Conservation (phyloP, 495 filamentous ascomycete genomes). For the Neurospora sp. region DNA sequence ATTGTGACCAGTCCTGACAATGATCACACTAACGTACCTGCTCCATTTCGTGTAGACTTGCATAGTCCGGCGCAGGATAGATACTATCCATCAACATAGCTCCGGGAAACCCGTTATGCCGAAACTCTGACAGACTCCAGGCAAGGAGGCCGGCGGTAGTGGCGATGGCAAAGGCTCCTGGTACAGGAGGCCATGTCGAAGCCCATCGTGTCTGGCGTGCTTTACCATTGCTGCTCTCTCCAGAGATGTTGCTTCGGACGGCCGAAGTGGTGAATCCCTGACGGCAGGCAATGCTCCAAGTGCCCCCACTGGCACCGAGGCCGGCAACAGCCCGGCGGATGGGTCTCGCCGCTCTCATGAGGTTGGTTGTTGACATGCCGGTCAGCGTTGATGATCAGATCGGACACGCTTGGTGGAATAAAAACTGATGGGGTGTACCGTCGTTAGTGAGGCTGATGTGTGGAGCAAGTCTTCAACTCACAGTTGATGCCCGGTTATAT, state of each 20-base stretch:
- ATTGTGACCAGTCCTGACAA: neutral
- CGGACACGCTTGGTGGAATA: neutral
- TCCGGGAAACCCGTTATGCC: conserved; percentile 16
- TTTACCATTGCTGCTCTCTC: neutral
- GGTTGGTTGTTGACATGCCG: conserved; percentile 24
- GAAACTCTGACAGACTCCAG: conserved; percentile 26
- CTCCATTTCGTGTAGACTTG: conserved; percentile 39
- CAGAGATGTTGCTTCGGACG: conserved; percentile 9
- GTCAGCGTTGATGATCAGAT: conserved; percentile 4
- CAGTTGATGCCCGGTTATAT: neutral
- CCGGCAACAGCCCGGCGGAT: conserved; percentile 16
- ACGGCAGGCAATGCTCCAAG: conserved; percentile 3
- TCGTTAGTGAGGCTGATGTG: neutral
- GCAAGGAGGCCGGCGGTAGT: conserved; percentile 31
- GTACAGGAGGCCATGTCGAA: conserved; percentile 18
- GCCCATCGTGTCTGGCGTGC: conserved; percentile 4
- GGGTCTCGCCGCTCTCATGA: conserved; percentile 19
- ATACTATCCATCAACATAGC: conserved; percentile 31
- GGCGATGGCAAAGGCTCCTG: conserved; percentile 29
- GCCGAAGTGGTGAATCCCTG: conserved; percentile 14
- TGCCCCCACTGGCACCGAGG: neutral
- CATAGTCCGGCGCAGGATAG: conserved; percentile 31
- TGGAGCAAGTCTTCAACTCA: neutral
- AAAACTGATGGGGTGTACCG: neutral
- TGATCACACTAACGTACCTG: conserved; percentile 27